Conservation (phyloP, 108 stramenopile species). For the Skeletonema grethae region DNA sequence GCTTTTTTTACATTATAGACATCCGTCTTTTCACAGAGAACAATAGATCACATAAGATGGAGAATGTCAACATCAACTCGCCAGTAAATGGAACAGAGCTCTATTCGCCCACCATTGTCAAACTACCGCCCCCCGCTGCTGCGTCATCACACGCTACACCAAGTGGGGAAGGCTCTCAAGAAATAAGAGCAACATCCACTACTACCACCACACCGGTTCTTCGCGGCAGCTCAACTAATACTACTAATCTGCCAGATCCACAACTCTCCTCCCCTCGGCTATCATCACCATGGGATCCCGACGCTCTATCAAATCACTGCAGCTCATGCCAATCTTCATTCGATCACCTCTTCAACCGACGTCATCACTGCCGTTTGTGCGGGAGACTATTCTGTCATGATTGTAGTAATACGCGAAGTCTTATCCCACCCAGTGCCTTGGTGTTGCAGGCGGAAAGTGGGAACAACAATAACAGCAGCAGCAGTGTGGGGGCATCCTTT, state of each 20-base stretch:
- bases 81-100: not conserved
- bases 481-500: not conserved
- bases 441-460: conserved; percentile 50
- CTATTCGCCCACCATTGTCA: not conserved
- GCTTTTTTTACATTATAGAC: too few relatives aligned
- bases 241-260: conserved; percentile 5
- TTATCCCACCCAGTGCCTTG: conserved; percentile 78
- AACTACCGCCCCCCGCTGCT: not conserved
- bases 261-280: conserved; percentile 36
- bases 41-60: not conserved
- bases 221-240: not conserved
- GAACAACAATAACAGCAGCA: conserved; percentile 44
- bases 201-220: not conserved
- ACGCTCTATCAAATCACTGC: conserved; percentile 51
- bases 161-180: not conserved
- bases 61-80: not conserved
- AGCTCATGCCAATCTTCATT: conserved; percentile 58
- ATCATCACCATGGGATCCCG: conserved; percentile 78
- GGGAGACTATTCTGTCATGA: conserved; percentile 82
- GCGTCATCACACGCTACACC: not conserved
- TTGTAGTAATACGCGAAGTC: conserved; percentile 59
- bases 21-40: too few relatives aligned
- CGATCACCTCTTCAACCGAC: conserved; percentile 66
- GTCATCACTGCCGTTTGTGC: conserved; percentile 89
- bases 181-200: not conserved